Percentiles rank a stretch among this genome's conserved stretches.
Conservation (phyloP, 257 asterid genomes). For the Verbena officinalis region DNA sequence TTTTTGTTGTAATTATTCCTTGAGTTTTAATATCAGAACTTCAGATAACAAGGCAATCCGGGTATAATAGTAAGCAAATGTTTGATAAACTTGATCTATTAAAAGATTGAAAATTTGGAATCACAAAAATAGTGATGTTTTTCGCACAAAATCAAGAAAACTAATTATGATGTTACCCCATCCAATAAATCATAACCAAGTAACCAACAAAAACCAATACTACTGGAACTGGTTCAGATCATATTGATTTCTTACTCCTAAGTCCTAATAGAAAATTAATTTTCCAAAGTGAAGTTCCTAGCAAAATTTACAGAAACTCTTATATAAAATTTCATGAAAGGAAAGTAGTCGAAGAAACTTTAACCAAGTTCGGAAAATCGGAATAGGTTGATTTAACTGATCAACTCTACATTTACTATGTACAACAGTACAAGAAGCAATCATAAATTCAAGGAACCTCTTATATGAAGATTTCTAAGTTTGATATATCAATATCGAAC, state of each 20-base stretch:
- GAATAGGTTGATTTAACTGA: background rate
- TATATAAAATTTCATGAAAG: background rate
- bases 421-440: too few species aligned
- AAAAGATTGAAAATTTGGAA: too few species aligned
- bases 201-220: background rate
- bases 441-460: too few species aligned
- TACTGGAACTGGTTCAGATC: background rate
- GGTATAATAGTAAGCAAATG: background rate
- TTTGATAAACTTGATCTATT: slow-evolving; percentile 3
- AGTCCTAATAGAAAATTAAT: background rate
- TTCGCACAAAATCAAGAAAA: background rate
- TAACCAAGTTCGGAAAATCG: background rate
- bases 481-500: too few species aligned
- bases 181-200: background rate
- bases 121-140: background rate
- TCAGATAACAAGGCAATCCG: background rate
- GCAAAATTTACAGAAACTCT: background rate
- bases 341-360: background rate
- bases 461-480: too few species aligned
- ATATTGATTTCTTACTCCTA: background rate
- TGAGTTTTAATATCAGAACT: background rate
- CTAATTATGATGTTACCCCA: background rate
- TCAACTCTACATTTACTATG: too few species aligned
- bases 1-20: background rate
- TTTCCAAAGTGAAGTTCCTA: background rate